A percentile compares a stretch with the other conserved stretches of the same genome.
Conservation (phyloP, 2,329 filamentous ascomycete species). For the Fusarium lateritium region DNA sequence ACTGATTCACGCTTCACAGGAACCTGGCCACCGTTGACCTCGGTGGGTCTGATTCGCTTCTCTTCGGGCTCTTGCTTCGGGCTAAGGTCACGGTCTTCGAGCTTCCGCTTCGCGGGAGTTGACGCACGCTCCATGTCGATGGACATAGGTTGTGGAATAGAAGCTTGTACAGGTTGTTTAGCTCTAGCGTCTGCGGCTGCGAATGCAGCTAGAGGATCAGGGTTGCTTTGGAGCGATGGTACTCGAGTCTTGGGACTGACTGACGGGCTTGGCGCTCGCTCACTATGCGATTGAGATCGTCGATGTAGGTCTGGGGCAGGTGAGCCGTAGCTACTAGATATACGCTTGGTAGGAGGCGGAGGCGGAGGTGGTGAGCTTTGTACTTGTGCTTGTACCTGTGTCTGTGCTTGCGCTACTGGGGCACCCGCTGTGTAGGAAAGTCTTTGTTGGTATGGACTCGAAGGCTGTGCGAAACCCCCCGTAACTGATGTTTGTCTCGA, state of each 20-base stretch:
- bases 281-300: constrained; percentile 69
- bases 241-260: constrained; percentile 84
- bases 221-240: constrained; percentile 64
- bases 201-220: constrained; percentile 50
- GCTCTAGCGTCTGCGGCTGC: constrained; percentile 51
- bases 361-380: constrained; percentile 56
- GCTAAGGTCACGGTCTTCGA: constrained; percentile 59
- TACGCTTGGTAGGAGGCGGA: constrained; percentile 57
- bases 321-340: constrained; percentile 62
- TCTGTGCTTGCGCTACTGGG: constrained; percentile 50
- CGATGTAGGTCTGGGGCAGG: constrained; percentile 59
- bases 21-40: constrained; percentile 60
- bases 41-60: constrained; percentile 64
- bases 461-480: constrained; percentile 63
- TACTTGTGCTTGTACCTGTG: constrained; percentile 47
- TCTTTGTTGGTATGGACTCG: constrained; percentile 74
- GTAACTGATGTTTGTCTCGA: constrained; percentile 61
- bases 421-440: constrained; percentile 49
- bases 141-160: constrained; percentile 49
- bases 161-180: constrained; percentile 32
- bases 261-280: constrained; percentile 79
- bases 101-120: constrained; percentile 59
- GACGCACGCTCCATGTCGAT: constrained; percentile 52
- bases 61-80: constrained; percentile 67
- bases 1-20: constrained; percentile 43